Percentiles rank a stretch among this genome's conserved stretches.
Conservation (phyloP, 2,329 filamentous ascomycete genomes). For the Nemania serpens region DNA sequence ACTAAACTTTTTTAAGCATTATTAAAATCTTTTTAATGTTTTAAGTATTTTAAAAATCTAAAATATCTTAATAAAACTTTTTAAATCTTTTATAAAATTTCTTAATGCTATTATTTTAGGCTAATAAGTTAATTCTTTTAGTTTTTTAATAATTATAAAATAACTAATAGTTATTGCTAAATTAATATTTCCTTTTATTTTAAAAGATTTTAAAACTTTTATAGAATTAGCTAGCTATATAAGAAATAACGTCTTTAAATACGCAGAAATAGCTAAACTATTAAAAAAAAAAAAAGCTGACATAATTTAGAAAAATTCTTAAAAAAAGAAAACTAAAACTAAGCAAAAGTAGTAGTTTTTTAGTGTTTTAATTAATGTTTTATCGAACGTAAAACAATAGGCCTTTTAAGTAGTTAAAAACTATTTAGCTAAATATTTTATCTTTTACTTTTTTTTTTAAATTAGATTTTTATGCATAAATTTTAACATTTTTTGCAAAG, state of each 20-base stretch:
- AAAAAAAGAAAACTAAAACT: too few relatives aligned
- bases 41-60: neutral
- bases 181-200: neutral
- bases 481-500: conserved; percentile 6
- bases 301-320: too few relatives aligned
- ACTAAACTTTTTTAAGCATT: neutral
- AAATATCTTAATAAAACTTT: conserved; percentile 6
- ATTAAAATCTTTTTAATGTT: too few relatives aligned
- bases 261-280: too few relatives aligned
- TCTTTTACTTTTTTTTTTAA: neutral
- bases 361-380: too few relatives aligned
- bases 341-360: too few relatives aligned
- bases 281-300: too few relatives aligned
- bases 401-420: too few relatives aligned
- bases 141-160: too few relatives aligned
- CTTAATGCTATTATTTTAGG: conserved; percentile 8
- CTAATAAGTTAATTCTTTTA: neutral
- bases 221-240: too few relatives aligned
- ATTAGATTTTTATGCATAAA: conserved; percentile 6
- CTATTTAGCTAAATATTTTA: conserved; percentile 10
- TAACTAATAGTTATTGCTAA: conserved; percentile 2
- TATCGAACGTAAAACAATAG: too few relatives aligned
- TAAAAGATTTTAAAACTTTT: conserved; percentile 2
- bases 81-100: conserved; percentile 7
- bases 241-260: too few relatives aligned